phyloP scores from a whole-genome alignment of 768 basidiomycete species.

The Leccinum rimulosum region DNA sequence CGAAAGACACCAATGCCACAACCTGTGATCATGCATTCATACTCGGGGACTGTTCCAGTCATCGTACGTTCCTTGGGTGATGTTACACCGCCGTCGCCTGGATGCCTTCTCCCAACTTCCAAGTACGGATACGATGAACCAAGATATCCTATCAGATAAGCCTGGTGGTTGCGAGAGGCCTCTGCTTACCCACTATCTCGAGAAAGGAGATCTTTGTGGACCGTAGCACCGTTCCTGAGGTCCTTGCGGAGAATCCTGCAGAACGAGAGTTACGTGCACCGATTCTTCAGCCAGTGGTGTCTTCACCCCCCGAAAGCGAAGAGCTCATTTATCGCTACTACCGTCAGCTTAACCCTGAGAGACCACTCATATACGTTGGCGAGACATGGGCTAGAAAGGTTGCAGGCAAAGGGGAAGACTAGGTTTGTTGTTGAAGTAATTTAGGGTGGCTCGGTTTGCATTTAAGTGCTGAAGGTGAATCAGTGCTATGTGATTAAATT shows the following conservation, averaged over 20 bases:
- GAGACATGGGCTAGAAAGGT: slow-evolving; percentile 11
- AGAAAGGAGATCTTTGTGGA: slow-evolving; percentile 7
- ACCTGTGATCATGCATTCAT: background rate
- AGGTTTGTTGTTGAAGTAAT: no score
- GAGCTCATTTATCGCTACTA: slow-evolving; percentile 7
- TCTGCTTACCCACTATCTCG: slow-evolving; percentile 8
- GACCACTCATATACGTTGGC: slow-evolving; percentile 7
- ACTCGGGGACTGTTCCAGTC: background rate
- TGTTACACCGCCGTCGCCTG: background rate
- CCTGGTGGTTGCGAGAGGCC: background rate
- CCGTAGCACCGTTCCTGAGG: background rate
- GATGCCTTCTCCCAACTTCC: background rate
- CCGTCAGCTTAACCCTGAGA: background rate
- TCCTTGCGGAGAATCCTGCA: background rate
- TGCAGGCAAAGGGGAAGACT: no score
- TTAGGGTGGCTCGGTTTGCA: no score
- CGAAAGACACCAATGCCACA: background rate
- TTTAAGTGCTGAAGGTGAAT: no score
- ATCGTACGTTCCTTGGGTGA: background rate
- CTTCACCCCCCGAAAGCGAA: slow-evolving; percentile 7
- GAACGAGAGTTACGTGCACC: slow-evolving; percentile 5
- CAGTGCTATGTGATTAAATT: no score
- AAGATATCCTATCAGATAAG: background rate
- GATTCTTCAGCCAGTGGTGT: background rate
- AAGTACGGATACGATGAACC: background rate